These are phyloP conservation scores for Penicillium sclerotigenum DNA, from an alignment of 2,329 filamentous ascomycete species.

Conservation along the genomic window DNA sequence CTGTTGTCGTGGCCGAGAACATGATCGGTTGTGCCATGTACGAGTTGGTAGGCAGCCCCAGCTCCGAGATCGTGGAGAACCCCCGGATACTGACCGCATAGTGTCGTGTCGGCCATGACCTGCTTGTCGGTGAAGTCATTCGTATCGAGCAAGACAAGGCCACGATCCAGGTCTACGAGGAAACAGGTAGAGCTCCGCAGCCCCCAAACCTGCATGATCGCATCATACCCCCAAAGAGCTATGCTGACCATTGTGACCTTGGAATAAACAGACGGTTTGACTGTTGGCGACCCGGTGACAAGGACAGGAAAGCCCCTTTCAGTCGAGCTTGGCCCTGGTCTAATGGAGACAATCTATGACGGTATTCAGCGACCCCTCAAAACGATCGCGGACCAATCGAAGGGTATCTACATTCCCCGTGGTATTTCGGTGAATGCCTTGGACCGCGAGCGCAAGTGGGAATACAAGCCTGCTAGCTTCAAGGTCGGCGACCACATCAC, in stretches of 20 bases:
- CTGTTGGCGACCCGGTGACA: conserved; percentile 85
- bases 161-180: conserved; percentile 98
- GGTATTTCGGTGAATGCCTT: conserved; percentile 85
- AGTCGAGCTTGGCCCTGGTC: conserved; percentile 91
- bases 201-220: conserved; percentile 4
- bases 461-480: conserved; percentile 77
- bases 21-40: conserved; percentile 99
- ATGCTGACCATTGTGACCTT: conserved; percentile 8
- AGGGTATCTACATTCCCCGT: conserved; percentile 96
- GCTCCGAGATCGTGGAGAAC: conserved; percentile 3
- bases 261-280: conserved; percentile 69
- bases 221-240: conserved; percentile 3
- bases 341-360: conserved; percentile 99
- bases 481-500: conserved; percentile 98
- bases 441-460: conserved; percentile 91
- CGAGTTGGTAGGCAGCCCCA: conserved; percentile 69
- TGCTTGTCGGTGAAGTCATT: conserved; percentile 95
- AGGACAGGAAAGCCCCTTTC: conserved; percentile 94
- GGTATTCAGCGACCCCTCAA: conserved; percentile 95
- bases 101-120: conserved; percentile 89
- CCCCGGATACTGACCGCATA: conserved; percentile 34
- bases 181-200: conserved; percentile 65
- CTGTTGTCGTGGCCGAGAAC: conserved; percentile 94
- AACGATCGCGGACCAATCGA: conserved; percentile 70
- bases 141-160: conserved; percentile 93